Evolutionary conservation across 805 yeast species (phyloP), one percentile per base, ranked within the genome.

Genomic region (Candida sonorensis): DNA sequence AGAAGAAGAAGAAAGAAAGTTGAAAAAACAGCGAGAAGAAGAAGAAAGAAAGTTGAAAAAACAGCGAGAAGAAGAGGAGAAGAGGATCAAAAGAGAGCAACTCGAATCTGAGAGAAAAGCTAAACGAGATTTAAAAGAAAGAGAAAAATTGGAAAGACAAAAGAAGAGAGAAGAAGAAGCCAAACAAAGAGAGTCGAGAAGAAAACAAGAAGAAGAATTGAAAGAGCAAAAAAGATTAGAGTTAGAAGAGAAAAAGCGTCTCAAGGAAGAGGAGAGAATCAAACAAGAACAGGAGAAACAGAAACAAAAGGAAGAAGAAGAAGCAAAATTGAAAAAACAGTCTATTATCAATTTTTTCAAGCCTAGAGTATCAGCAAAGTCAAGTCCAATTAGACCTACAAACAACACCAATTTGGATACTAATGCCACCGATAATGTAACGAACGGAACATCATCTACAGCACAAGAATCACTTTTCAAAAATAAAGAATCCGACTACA

Each of bases 151-250:
- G 33, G 42, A 53, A 32, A 44, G 30, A 23, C 45, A 47, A 25
- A 32, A 42, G 19, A 55, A 54, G 32, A 48, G 46, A 17, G 45
- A 40, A 37, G 47, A 49, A 39, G 57, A 51, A 46, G 44, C 53
- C 26, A 51, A 48, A 34, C 27, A 26, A 22, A 33, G 54, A 48
- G 44, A 57, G 49, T 43, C 50, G 45, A 50, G 35, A 35, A 44
- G 47, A 33, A 44, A 43, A 28, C 47, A 46, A 19, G 53, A 55
- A 20, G 53, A 56, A 40, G 59, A 57, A 37, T 54, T 53, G 33
- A 55, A 59, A 26, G 59, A 61, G 36, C 52, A 51, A 19, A 48
- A 57, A 34, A 61, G 59, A 26, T 64, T 62, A 20, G 61, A 57
- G 32, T 55, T 31, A 14, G 46, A 43, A 30, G 36, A 38, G 12